These are phyloP conservation scores for Limtongia smithiae DNA, from an alignment of 805 yeast genomes.

Conservation along the genomic window DNA sequence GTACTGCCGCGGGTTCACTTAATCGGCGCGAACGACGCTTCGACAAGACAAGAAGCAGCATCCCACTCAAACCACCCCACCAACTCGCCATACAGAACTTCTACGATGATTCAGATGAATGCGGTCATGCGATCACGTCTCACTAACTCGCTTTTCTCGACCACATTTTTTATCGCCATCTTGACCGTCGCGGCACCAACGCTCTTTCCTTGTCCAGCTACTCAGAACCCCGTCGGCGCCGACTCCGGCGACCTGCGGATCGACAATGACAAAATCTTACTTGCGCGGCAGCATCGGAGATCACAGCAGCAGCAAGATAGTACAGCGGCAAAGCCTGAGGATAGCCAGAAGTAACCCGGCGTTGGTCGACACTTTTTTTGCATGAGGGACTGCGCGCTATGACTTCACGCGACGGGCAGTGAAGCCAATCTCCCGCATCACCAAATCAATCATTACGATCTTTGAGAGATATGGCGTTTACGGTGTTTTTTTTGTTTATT, in stretches of 20 bases:
- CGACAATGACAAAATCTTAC: conserved; percentile 1
- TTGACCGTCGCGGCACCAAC: conserved; percentile 54
- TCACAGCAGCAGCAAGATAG: too few relatives aligned
- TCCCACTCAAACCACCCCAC: neutral
- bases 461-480: too few relatives aligned
- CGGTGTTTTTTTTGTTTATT: too few relatives aligned
- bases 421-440: too few relatives aligned
- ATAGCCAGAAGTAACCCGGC: too few relatives aligned
- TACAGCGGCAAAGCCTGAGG: too few relatives aligned
- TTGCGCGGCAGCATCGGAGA: conserved; percentile 3
- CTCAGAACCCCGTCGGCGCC: conserved; percentile 18
- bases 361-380: too few relatives aligned
- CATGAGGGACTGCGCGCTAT: too few relatives aligned
- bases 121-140: conserved; percentile 55
- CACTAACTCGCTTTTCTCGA: conserved; percentile 64
- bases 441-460: too few relatives aligned
- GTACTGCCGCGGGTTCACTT: too few relatives aligned
- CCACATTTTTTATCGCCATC: conserved; percentile 71
- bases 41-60: neutral
- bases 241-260: conserved; percentile 18
- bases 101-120: conserved; percentile 53
- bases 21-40: too few relatives aligned
- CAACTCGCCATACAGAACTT: neutral
- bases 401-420: too few relatives aligned
- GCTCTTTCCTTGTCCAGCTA: conserved; percentile 39